phyloP scores from a whole-genome alignment of 768 basidiomycete genomes.

The Hypsizygus marmoreus region DNA sequence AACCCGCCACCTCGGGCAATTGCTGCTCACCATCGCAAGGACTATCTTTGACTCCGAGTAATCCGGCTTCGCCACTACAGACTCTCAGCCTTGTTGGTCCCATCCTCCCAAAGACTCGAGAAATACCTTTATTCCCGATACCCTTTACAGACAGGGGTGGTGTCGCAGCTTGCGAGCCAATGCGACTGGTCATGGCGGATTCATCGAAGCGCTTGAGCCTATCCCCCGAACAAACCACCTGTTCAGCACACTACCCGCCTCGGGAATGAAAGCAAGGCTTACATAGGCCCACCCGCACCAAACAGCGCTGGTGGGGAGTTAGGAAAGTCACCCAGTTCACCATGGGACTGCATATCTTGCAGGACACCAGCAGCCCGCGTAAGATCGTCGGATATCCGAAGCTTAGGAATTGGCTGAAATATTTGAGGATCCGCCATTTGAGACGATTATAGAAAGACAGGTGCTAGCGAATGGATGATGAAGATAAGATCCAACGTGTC shows the following conservation, averaged over 20 bases:
- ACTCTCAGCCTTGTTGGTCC: slow-evolving; percentile 9
- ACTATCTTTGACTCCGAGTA: slow-evolving; percentile 99
- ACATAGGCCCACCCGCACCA: slow-evolving; percentile 80
- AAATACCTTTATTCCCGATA: slow-evolving; percentile 83
- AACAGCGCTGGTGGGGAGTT: slow-evolving; percentile 61
- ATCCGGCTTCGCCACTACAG: slow-evolving; percentile 89
- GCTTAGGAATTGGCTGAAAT: slow-evolving; percentile 28
- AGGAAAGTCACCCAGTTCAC: slow-evolving; percentile 34
- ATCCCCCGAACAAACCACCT: neutral
- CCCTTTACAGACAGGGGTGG: slow-evolving; percentile 85
- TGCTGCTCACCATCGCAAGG: slow-evolving; percentile 79
- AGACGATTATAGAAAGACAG: slow-evolving; percentile 6
- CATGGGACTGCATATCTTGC: slow-evolving; percentile 48
- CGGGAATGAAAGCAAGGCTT: slow-evolving; percentile 21
- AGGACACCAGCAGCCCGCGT: slow-evolving; percentile 53
- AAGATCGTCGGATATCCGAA: slow-evolving; percentile 45
- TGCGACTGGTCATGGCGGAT: slow-evolving; percentile 68
- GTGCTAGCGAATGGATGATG: slow-evolving; percentile 13
- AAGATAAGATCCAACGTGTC: slow-evolving; percentile 19
- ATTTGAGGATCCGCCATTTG: slow-evolving; percentile 26
- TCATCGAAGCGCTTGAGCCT: slow-evolving; percentile 84
- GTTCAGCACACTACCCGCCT: neutral
- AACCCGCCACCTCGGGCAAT: neutral
- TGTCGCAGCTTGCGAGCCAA: slow-evolving; percentile 72
- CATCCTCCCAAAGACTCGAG: neutral